Evolutionary conservation across 179 eudicot genomes (phyloP).

Genomic region (Silene noctiflora): DNA sequence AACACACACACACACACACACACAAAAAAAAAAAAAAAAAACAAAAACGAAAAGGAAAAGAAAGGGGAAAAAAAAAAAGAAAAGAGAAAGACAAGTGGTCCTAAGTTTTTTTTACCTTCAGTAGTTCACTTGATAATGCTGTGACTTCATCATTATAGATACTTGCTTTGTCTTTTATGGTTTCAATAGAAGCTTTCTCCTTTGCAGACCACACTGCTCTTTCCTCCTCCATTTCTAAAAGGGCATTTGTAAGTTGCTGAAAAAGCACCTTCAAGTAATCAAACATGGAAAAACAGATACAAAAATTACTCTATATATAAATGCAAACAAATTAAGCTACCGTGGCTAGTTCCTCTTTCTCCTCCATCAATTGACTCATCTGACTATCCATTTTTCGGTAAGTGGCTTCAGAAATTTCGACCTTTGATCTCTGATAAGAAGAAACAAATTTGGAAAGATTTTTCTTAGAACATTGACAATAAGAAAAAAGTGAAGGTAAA

Average conservation of each 20-base stretch:
- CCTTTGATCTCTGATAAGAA: conserved; percentile 42
- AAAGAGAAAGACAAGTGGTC: too few relatives aligned
- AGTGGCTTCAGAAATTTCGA: conserved; percentile 54
- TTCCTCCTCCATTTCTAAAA: conserved; percentile 86
- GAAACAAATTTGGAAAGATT: conserved; percentile 11
- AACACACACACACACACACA: too few relatives aligned
- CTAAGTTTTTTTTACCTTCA: conserved; percentile 38
- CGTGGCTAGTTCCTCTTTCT: conserved; percentile 83
- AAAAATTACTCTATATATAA: background rate
- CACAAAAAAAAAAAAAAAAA: background rate
- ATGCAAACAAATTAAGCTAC: conserved; percentile 35
- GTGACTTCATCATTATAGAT: conserved; percentile 45
- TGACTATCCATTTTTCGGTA: conserved; percentile 46
- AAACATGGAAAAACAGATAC: conserved; percentile 11
- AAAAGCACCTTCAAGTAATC: conserved; percentile 17
- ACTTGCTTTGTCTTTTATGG: conserved; percentile 56
- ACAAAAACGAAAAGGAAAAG: too few relatives aligned
- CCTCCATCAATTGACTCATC: conserved; percentile 47
- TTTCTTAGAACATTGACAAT: background rate
- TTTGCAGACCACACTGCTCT: conserved; percentile 80
- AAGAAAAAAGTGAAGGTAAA: conserved; percentile 1
- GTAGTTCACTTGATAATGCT: conserved; percentile 45
- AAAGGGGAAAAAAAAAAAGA: too few relatives aligned
- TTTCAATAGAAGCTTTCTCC: conserved; percentile 80
- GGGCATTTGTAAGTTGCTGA: conserved; percentile 93